Evolutionary conservation across 768 basidiomycete genomes (phyloP).

Genomic region (Boletus sensibilis): DNA sequence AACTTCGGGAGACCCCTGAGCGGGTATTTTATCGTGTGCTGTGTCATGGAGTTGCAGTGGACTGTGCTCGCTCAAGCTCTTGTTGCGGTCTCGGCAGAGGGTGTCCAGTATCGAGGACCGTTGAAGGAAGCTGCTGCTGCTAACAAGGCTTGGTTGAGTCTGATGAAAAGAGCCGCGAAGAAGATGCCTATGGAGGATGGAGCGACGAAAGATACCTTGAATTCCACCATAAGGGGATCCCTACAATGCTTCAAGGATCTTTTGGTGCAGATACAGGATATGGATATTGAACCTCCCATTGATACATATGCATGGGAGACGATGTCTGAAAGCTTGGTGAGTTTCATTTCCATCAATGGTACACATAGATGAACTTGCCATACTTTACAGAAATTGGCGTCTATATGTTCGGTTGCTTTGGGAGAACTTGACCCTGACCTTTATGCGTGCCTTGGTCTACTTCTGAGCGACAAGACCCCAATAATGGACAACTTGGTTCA

Average conservation of each 20-base stretch:
- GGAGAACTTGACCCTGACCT: slow-evolving; percentile 67
- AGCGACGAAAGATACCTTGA: slow-evolving; percentile 41
- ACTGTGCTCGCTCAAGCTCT: slow-evolving; percentile 76
- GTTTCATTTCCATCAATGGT: slow-evolving; percentile 20
- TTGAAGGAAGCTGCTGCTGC: slow-evolving; percentile 76
- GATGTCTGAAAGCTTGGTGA: slow-evolving; percentile 84
- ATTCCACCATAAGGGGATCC: slow-evolving; percentile 54
- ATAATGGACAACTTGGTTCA: slow-evolving; percentile 82
- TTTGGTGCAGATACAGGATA: slow-evolving; percentile 74
- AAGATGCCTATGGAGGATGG: slow-evolving; percentile 38
- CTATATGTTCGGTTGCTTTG: slow-evolving; percentile 74
- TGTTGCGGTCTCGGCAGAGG: slow-evolving; percentile 38
- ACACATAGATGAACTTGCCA: neutral
- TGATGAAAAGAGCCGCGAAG: slow-evolving; percentile 54
- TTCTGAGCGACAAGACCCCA: slow-evolving; percentile 80
- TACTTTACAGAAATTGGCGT: slow-evolving; percentile 70
- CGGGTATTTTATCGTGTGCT: slow-evolving; percentile 88
- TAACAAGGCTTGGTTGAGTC: slow-evolving; percentile 74
- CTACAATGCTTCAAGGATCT: slow-evolving; percentile 79
- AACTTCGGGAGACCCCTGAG: slow-evolving; percentile 74
- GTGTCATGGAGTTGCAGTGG: slow-evolving; percentile 83
- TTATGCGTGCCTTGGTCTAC: slow-evolving; percentile 62
- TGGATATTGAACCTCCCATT: slow-evolving; percentile 73
- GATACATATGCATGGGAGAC: slow-evolving; percentile 95
- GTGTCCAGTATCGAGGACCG: slow-evolving; percentile 15